phyloP scores from a whole-genome alignment of 1,284 basidiomycete genomes.

The Apiotrichum laibachii region DNA sequence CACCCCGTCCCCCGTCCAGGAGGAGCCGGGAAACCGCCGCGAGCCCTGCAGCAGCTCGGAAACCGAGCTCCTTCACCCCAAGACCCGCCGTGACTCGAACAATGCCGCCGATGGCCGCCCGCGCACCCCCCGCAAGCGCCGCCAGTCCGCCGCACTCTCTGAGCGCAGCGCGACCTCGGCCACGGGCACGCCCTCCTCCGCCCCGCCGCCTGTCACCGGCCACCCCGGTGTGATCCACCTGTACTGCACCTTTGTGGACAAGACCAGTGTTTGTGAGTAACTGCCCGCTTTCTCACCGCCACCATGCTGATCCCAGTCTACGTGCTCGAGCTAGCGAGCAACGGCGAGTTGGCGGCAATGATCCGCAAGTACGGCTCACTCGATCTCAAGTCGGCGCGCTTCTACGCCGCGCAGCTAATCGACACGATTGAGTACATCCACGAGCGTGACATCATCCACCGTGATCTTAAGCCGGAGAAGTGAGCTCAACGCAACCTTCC shows the following conservation, averaged over 20 bases:
- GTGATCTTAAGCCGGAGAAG: constrained; percentile 92
- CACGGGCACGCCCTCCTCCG: not conserved
- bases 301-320: constrained; percentile 63
- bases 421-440: constrained; percentile 89
- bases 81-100: constrained; percentile 8
- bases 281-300: no score
- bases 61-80: not conserved
- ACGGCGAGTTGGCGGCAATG: constrained; percentile 80
- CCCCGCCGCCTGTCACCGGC: constrained; percentile 34
- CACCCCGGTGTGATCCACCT: constrained; percentile 81
- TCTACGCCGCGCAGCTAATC: constrained; percentile 83
- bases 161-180: constrained; percentile 36
- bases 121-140: constrained; percentile 28
- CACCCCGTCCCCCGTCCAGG: constrained; percentile 41
- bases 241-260: constrained; percentile 80
- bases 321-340: constrained; percentile 81
- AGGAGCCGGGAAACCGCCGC: constrained; percentile 20
- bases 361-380: constrained; percentile 77
- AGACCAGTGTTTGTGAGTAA: constrained; percentile 74
- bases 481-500: constrained; percentile 20
- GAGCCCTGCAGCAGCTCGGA: constrained; percentile 10
- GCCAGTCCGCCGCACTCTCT: constrained; percentile 36
- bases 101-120: constrained; percentile 4
- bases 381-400: constrained; percentile 67
- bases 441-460: constrained; percentile 78